phyloP scores from a whole-genome alignment of 163 green algal species.

The Trebouxiophyceae sp. region DNA sequence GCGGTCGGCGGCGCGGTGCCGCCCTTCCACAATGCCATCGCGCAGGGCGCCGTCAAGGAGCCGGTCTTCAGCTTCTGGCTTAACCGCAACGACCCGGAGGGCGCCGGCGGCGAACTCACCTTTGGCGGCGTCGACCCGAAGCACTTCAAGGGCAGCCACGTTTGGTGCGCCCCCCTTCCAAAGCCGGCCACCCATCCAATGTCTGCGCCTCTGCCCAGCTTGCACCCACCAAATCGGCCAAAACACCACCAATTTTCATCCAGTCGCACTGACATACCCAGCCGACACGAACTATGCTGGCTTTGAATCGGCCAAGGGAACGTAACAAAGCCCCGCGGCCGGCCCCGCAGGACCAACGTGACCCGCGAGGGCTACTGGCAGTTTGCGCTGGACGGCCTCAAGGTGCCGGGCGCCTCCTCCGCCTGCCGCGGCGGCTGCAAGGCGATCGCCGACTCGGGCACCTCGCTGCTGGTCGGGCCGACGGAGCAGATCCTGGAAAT shows the following conservation, averaged over 20 bases:
- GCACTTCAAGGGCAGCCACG: slow-evolving; percentile 87
- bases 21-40: slow-evolving; percentile 84
- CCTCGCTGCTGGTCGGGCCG: slow-evolving; percentile 77
- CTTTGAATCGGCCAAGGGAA: no score
- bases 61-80: slow-evolving; percentile 98
- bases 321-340: no score
- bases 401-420: slow-evolving; percentile 26
- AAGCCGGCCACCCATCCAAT: no score
- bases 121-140: slow-evolving; percentile 85
- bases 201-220: no score
- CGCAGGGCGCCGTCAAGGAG: slow-evolving; percentile 68
- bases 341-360: slow-evolving; percentile 60
- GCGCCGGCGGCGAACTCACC: slow-evolving; percentile 85
- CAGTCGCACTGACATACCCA: no score
- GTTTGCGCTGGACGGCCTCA: slow-evolving; percentile 72
- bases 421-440: slow-evolving; percentile 57
- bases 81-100: slow-evolving; percentile 65
- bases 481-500: slow-evolving; percentile 67
- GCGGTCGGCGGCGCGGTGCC: slow-evolving; percentile 70
- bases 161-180: slow-evolving; percentile 58
- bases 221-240: no score
- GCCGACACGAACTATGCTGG: no score
- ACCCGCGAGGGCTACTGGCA: slow-evolving; percentile 93
- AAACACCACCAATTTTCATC: no score
- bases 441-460: slow-evolving; percentile 94